phyloP scores from a whole-genome alignment of 2,329 filamentous ascomycete genomes.

The Paraphaeosphaeria sporulosa region DNA sequence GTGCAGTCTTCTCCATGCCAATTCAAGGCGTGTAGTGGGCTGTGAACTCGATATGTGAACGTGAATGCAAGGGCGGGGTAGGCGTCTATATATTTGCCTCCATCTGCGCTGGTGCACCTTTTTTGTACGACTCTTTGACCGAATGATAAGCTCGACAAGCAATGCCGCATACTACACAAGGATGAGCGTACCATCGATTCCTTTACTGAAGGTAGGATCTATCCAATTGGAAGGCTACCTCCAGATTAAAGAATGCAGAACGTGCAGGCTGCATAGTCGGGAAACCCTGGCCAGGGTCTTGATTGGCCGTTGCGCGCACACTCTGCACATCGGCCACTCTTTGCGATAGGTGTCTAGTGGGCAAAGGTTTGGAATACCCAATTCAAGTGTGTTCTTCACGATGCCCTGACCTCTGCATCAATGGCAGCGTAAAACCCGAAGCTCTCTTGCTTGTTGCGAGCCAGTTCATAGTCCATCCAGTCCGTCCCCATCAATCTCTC shows the following conservation, averaged over 20 bases:
- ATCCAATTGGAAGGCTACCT: neutral
- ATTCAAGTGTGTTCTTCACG: neutral
- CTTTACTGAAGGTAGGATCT: neutral
- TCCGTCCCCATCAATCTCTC: neutral
- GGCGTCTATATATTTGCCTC: neutral
- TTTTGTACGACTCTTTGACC: no score
- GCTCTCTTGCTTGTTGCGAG: neutral
- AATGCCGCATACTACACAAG: neutral
- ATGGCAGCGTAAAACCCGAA: neutral
- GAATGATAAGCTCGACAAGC: no score
- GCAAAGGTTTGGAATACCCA: neutral
- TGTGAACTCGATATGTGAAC: neutral
- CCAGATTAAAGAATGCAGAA: neutral
- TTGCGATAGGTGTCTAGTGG: no score
- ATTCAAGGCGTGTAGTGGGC: no score
- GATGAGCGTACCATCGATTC: neutral
- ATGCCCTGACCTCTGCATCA: no score
- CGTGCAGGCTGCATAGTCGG: neutral
- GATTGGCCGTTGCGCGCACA: neutral
- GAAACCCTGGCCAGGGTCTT: neutral
- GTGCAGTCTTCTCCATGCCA: neutral
- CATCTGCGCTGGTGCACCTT: no score
- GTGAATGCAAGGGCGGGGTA: neutral
- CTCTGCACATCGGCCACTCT: neutral
- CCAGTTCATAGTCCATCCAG: neutral